Base-by-base conservation (phyloP, 2,329 filamentous ascomycete genomes). In the Phyllosticta citrichinensis region DNA sequence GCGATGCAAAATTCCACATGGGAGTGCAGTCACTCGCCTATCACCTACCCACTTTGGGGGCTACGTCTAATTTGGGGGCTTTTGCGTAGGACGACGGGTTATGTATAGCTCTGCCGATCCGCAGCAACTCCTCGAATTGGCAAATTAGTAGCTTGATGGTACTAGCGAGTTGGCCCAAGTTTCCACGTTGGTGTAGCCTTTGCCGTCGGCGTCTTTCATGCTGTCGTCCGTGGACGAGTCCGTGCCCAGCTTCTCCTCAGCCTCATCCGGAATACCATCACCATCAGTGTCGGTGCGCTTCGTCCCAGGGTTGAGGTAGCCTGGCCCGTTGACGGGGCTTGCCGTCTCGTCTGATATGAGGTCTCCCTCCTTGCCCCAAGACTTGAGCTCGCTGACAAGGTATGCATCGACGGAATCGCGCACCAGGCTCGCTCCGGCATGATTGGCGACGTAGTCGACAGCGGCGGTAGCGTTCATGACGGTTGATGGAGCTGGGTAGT, bases 81-180 rank as follows among this genome's bases (percentile, higher is more conserved):
- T 40, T 40, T 40, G 33, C 33, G 11, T 14, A 10, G 33, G 11
- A 40, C 33, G 33, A 40, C 33, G 14, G 14, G 33, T 40, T 40
- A 40, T 40, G 14, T 40, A 40, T 40, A 17, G 33, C 33, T 40
- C 33, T 12, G 33, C 33, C 9, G 10, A 40, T 40, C 33, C 33
- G 33, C 33, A 40, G 33, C 33, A 40, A 3, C 33, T 40, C 14
- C 33, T 52, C 51, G 5, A 52, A 52, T 20, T 19, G 51, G 51
- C 19, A 52, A 52, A 20, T 51, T 20, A 55, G 40, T 70, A 71
- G 11, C 52, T 58, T 6, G 63, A 62, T 10, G 68, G 67, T 11
- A 79, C 74, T 30, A 81, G 68, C 11, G 77, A 80, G 64, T 81
- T 81, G 19, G 80, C 75, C 68, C 80, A 81, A 57, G 77, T 75